Evolutionary conservation across 2,329 filamentous ascomycete genomes (phyloP).

Genomic region (Alternaria sp.): DNA sequence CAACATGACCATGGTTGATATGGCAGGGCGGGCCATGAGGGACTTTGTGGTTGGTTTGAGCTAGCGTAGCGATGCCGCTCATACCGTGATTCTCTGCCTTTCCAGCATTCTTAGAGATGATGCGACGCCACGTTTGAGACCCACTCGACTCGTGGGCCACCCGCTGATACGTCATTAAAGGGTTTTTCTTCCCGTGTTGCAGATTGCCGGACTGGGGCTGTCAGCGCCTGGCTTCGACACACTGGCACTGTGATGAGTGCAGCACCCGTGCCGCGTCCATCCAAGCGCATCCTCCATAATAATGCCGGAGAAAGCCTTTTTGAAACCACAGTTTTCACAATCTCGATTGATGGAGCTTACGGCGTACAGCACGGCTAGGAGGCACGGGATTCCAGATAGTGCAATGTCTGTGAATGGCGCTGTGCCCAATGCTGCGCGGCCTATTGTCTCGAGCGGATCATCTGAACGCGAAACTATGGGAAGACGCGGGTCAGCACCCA

Average conservation of each 20-base stretch:
- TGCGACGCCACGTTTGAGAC: constrained; percentile 45
- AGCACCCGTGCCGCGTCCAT: constrained; percentile 16
- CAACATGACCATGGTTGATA: constrained; percentile 18
- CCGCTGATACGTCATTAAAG: constrained; percentile 45
- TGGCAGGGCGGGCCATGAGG: constrained; percentile 20
- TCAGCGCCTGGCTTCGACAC: constrained; percentile 28
- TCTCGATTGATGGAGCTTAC: constrained; percentile 33
- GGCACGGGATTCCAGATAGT: constrained; percentile 18
- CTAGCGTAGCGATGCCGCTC: constrained; percentile 25
- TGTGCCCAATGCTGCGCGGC: constrained; percentile 12
- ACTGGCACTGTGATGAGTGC: constrained; percentile 6
- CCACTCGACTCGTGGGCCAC: constrained; percentile 46
- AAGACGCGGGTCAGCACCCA: constrained; percentile 25
- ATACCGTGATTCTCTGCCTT: constrained; percentile 31
- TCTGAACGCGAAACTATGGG: constrained; percentile 1
- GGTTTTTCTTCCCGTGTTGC: constrained; percentile 40
- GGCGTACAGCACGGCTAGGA: constrained; percentile 18
- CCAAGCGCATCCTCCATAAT: constrained; percentile 11
- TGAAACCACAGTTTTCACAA: constrained; percentile 35
- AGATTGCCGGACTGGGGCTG: constrained; percentile 44
- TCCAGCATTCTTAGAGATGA: constrained; percentile 30
- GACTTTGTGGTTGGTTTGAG: constrained; percentile 4
- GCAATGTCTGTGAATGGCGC: constrained; percentile 16
- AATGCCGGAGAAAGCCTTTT: constrained; percentile 17
- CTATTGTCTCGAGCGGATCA: constrained; percentile 13